Conservation (phyloP, 2,329 filamentous ascomycete genomes). For the Beauveria medogensis region DNA sequence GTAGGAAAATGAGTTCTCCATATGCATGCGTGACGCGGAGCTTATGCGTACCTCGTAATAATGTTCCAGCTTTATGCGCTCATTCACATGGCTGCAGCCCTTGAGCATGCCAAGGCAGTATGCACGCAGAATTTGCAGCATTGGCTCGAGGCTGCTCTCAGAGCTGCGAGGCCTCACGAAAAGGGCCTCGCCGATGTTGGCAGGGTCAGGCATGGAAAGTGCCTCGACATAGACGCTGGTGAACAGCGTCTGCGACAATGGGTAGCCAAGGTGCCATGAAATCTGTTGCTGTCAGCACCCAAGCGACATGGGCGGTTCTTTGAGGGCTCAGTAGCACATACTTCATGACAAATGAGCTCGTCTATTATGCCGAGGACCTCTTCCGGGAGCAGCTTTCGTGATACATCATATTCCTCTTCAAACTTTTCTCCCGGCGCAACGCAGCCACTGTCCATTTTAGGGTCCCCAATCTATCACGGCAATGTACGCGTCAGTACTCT, state of each 20-base stretch:
- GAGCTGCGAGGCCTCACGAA: slow-evolving; percentile 40
- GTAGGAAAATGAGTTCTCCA: background rate
- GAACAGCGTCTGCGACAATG: slow-evolving; percentile 87
- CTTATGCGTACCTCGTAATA: slow-evolving; percentile 67
- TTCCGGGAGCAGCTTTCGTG: slow-evolving; percentile 57
- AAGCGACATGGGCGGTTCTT: background rate
- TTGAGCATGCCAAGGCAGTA: slow-evolving; percentile 85
- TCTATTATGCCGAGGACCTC: slow-evolving; percentile 93
- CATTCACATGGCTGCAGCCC: slow-evolving; percentile 69
- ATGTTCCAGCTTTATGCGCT: slow-evolving; percentile 70
- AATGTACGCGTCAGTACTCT: background rate
- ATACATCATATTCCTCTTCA: slow-evolving; percentile 74
- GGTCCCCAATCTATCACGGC: slow-evolving; percentile 81
- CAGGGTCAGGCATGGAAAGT: slow-evolving; percentile 63
- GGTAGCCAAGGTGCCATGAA: slow-evolving; percentile 95
- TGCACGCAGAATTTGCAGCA: slow-evolving; percentile 63
- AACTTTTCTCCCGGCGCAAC: slow-evolving; percentile 70
- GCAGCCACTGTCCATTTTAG: slow-evolving; percentile 96
- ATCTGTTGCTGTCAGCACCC: slow-evolving; percentile 46
- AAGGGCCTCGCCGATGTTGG: slow-evolving; percentile 54
- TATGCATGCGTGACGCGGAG: background rate
- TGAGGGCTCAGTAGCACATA: slow-evolving; percentile 26
- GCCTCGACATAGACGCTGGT: slow-evolving; percentile 87
- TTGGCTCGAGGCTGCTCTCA: slow-evolving; percentile 28
- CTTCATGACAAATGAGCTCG: slow-evolving; percentile 82